phyloP scores from a whole-genome alignment of 208 protist species.

The Leishmania martiniquensis region DNA sequence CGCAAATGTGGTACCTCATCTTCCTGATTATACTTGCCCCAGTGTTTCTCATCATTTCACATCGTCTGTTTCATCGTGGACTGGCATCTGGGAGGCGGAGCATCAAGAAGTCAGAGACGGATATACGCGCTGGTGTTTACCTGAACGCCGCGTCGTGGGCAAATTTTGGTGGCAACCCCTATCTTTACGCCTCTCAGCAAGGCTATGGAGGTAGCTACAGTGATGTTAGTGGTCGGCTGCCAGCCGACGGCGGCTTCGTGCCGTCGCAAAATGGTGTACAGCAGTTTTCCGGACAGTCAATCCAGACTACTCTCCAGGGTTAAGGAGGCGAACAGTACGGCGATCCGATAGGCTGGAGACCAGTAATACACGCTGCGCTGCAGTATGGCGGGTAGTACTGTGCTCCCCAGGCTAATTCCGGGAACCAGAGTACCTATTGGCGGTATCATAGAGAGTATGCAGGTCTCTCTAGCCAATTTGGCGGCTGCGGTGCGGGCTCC shows the following conservation, averaged over 20 bases:
- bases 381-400: constrained; percentile 4
- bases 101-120: constrained; percentile 47
- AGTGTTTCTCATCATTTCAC: constrained; percentile 55
- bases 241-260: background rate
- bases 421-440: constrained; percentile 11
- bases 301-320: background rate
- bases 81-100: constrained; percentile 46
- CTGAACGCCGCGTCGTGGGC: constrained; percentile 17
- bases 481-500: background rate
- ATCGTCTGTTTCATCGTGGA: constrained; percentile 60
- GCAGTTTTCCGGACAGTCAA: background rate
- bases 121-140: constrained; percentile 76
- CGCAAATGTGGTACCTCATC: constrained; percentile 84
- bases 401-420: background rate
- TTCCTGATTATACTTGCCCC: constrained; percentile 80
- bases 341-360: background rate
- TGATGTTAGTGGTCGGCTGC: background rate
- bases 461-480: background rate
- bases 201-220: constrained; percentile 11
- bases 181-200: constrained; percentile 19
- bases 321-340: constrained; percentile 11
- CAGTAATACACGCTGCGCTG: no score
- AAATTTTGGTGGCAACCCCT: constrained; percentile 13
- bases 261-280: background rate
- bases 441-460: constrained; percentile 2